Evolutionary conservation across 345 rosid species (phyloP).

Genomic region (Triadica sebifera): DNA sequence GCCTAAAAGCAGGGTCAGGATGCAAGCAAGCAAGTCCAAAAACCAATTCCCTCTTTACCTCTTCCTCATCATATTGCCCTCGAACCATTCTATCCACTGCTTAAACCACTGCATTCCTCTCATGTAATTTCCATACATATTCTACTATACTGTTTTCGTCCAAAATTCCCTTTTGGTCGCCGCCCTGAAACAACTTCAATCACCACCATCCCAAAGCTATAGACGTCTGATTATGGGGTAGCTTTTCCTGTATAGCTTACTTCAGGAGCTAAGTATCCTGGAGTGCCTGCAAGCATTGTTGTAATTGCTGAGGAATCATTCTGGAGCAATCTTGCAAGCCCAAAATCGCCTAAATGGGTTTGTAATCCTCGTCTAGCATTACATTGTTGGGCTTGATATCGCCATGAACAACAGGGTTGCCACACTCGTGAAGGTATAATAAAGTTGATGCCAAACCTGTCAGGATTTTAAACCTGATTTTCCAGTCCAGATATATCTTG

Average conservation of each 20-base stretch:
- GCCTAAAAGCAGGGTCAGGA: constrained; percentile 28
- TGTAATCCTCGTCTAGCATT: constrained; percentile 37
- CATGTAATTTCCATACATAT: constrained; percentile 30
- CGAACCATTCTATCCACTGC: constrained; percentile 26
- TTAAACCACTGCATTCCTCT: constrained; percentile 18
- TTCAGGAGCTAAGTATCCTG: constrained; percentile 40
- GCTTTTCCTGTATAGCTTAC: constrained; percentile 35
- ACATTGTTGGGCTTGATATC: constrained; percentile 46
- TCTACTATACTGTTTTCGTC: constrained; percentile 43
- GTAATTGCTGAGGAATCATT: constrained; percentile 29
- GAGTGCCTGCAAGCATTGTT: constrained; percentile 46
- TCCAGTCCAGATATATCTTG: constrained; percentile 11
- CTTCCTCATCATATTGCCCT: constrained; percentile 25
- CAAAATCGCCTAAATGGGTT: constrained; percentile 39
- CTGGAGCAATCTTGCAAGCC: constrained; percentile 38
- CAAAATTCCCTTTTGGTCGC: constrained; percentile 28
- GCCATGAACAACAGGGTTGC: constrained; percentile 40
- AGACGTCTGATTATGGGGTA: constrained; percentile 33
- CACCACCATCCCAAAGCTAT: constrained; percentile 38
- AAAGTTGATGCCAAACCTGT: constrained; percentile 41
- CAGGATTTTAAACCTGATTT: constrained; percentile 25
- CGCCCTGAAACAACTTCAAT: constrained; percentile 39
- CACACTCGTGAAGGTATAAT: constrained; percentile 43
- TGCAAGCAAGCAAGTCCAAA: constrained; percentile 39
- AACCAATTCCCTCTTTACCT: constrained; percentile 27